Conservation (phyloP, 2,329 filamentous ascomycete species). For the Paecilomyces dactylethromorphus region DNA sequence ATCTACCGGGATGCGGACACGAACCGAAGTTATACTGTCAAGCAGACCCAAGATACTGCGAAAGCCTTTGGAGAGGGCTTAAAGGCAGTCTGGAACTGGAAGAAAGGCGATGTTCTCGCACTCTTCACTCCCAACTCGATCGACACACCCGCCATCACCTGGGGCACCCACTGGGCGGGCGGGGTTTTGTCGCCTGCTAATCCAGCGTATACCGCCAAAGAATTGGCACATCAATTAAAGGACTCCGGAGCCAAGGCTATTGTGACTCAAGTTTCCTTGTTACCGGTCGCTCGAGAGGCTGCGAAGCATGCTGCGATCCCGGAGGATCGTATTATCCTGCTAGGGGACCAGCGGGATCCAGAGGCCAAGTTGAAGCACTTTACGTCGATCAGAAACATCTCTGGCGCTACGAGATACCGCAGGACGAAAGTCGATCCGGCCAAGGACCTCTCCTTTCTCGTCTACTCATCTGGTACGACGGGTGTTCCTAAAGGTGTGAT, state of each 20-base stretch:
- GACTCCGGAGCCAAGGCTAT: conserved; percentile 70
- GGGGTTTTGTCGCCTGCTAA: conserved; percentile 80
- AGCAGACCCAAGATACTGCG: conserved; percentile 58
- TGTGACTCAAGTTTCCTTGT: conserved; percentile 63
- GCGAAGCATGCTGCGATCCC: conserved; percentile 64
- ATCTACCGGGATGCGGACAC: conserved; percentile 73
- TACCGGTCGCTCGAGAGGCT: conserved; percentile 61
- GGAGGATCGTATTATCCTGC: conserved; percentile 64
- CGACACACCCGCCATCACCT: conserved; percentile 70
- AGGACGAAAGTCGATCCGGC: conserved; percentile 58
- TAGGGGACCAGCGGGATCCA: conserved; percentile 59
- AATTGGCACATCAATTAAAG: conserved; percentile 76
- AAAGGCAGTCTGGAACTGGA: conserved; percentile 67
- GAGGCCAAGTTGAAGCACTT: conserved; percentile 62
- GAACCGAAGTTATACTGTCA: conserved; percentile 62
- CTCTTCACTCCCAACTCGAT: conserved; percentile 82
- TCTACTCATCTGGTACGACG: conserved; percentile 86
- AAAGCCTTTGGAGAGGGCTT: conserved; percentile 76
- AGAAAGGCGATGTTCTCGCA: conserved; percentile 74
- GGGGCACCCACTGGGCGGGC: conserved; percentile 77
- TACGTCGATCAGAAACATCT: conserved; percentile 59
- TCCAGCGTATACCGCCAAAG: conserved; percentile 75
- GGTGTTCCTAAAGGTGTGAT: conserved; percentile 88
- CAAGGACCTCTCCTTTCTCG: conserved; percentile 73
- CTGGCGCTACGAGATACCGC: conserved; percentile 52